Base-by-base conservation (phyloP, 2,329 filamentous ascomycete genomes). In the Calonectria pseudoturangicola region DNA sequence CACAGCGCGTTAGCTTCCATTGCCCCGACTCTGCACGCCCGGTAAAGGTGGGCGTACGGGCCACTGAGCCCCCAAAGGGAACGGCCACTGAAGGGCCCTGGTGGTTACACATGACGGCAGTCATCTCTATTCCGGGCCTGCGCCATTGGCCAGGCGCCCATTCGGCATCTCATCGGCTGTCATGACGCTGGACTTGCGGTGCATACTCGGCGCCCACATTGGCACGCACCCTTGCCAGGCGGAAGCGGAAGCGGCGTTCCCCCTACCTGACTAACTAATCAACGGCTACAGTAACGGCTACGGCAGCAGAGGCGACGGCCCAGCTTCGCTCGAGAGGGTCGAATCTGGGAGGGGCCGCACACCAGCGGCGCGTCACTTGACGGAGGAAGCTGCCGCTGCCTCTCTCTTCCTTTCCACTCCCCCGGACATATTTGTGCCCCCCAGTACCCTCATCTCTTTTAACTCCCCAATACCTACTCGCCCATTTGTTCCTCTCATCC, bases 331-430 rank as follows among this genome's bases (percentile, higher is more conserved):
- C 50, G 54, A 68, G 56, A 50, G 43, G 47, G 43, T 36, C 16
- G n/a, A 21, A 6, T 27, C 43, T 33, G 25, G 39, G 70, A 70
- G 67, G 73, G 70, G 54, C 67, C 67, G 68, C 66, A 51, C 47
- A 48, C 54, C 70, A 72, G 71, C 62, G 75, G 74, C 69, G 75
- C 70, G 74, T 79, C 77, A 79, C 74, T 79, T 75, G 75, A 74
- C 69, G 75, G 69, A 71, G 68, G 51, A 54, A 63, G 41, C 50
- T 41, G 70, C 73, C 60, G 54, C 71, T 71, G 65, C 45, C 56
- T 68, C 15, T 30, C 16, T 21, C 70, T 48, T 68, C 72, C 21
- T 21, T 77, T 74, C 76, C 77, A 76, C 77, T 75, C 67, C 75
- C 64, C 78, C 76, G 74, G 73, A 47, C 64, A 39, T 71, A 73